A percentile compares a stretch with the other conserved stretches of the same genome.
Conservation (phyloP, 2,329 filamentous ascomycete genomes). For the Colletotrichum filicis region DNA sequence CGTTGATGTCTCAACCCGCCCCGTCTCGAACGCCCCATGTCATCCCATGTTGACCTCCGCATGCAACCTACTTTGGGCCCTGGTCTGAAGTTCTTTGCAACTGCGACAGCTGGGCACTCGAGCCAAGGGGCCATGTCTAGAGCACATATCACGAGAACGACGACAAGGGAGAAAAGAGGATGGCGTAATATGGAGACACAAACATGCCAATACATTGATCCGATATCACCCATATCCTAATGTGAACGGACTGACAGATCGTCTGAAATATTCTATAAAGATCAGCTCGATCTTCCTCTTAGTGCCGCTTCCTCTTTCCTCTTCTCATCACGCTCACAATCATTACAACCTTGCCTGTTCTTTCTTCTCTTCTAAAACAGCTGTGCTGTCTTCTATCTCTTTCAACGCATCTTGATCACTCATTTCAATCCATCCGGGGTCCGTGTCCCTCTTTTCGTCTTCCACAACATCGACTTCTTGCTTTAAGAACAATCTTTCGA, state of each 20-base stretch:
- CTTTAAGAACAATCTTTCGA: neutral
- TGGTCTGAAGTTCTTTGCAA: slow-evolving; percentile 7
- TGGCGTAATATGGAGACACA: slow-evolving; percentile 2
- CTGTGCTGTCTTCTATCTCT: slow-evolving; percentile 34
- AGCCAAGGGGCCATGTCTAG: neutral
- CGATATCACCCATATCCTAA: slow-evolving; percentile 1
- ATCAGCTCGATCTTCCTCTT: slow-evolving; percentile 27
- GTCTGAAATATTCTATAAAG: slow-evolving; percentile 31
- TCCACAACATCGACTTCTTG: neutral
- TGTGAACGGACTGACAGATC: slow-evolving; percentile 9
- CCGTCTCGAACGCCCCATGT: slow-evolving; percentile 8
- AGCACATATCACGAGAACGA: slow-evolving; percentile 15
- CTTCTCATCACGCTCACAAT: slow-evolving; percentile 33
- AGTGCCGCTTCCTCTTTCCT: neutral
- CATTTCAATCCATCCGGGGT: slow-evolving; percentile 27
- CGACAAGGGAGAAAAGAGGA: neutral
- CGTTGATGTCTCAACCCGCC: slow-evolving; percentile 20
- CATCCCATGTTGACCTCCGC: slow-evolving; percentile 20
- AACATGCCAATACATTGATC: slow-evolving; percentile 9
- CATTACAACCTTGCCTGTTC: slow-evolving; percentile 20
- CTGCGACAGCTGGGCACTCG: slow-evolving; percentile 5
- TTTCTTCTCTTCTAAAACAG: slow-evolving; percentile 30
- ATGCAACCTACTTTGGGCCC: neutral
- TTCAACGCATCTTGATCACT: slow-evolving; percentile 33
- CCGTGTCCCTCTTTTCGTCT: slow-evolving; percentile 31